Evolutionary conservation across 352 stramenopile genomes (phyloP).

Genomic region (Phytophthora kernoviae): DNA sequence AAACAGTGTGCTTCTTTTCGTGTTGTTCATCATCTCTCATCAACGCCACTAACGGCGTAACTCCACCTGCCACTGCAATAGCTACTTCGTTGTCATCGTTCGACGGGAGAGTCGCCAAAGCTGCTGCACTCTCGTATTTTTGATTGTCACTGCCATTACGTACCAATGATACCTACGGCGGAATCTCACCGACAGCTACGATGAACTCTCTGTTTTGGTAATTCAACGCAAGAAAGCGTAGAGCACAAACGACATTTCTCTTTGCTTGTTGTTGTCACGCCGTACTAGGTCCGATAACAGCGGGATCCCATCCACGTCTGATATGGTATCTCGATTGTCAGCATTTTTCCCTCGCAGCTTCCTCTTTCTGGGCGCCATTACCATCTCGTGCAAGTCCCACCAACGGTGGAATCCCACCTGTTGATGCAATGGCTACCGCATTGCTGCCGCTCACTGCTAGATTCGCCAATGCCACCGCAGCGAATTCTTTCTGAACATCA

Average conservation of each 20-base stretch:
- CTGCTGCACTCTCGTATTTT: not conserved
- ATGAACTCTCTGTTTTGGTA: not conserved
- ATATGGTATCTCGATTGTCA: not conserved
- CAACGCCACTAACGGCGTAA: constrained; percentile 10
- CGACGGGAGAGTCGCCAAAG: not conserved
- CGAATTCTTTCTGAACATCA: constrained; percentile 2
- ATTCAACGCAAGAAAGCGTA: constrained; percentile 5
- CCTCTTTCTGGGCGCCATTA: not conserved
- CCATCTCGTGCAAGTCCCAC: not conserved
- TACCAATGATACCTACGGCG: constrained; percentile 9
- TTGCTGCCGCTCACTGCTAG: not conserved
- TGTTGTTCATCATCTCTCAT: constrained; percentile 5
- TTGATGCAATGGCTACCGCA: too few species aligned
- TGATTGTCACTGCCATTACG: constrained; percentile 2
- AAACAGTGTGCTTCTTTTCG: not conserved
- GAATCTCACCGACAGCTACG: constrained; percentile 5
- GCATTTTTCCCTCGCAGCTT: too few species aligned
- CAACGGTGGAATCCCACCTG: not conserved
- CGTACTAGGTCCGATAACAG: too few species aligned
- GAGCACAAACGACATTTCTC: not conserved
- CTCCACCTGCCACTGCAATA: constrained; percentile 5
- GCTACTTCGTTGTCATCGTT: constrained; percentile 3
- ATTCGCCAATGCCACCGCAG: constrained; percentile 3
- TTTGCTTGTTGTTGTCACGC: too few species aligned
- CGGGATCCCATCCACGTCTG: too few species aligned